Conservation (phyloP, 2,329 filamentous ascomycete genomes). For the Rosellinia necatrix region DNA sequence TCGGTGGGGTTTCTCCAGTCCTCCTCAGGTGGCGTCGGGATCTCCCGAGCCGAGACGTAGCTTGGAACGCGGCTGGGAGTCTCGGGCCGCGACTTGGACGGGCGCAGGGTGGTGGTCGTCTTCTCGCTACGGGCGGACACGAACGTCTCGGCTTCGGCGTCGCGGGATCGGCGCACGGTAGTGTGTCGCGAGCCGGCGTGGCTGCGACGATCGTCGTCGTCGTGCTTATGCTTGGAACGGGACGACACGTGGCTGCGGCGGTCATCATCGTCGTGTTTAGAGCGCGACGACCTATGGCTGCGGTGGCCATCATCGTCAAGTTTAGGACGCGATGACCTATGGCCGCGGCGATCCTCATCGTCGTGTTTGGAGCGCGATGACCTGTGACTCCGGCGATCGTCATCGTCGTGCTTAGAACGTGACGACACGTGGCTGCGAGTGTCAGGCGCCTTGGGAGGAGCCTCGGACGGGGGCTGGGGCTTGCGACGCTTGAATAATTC, state of each 20-base stretch:
- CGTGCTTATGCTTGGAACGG: too few species aligned
- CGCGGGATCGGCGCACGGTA: conserved; percentile 26
- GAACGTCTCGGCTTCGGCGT: conserved; percentile 50
- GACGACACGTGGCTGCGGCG: conserved; percentile 4
- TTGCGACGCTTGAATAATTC: conserved; percentile 16
- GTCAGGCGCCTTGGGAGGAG: conserved; percentile 7
- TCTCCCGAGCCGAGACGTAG: conserved; percentile 41
- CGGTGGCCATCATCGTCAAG: neutral
- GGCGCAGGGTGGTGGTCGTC: conserved; percentile 44
- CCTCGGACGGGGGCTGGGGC: neutral
- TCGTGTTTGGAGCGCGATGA: conserved; percentile 1
- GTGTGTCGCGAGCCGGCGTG: conserved; percentile 35
- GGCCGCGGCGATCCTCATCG: neutral
- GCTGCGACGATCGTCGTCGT: conserved; percentile 17
- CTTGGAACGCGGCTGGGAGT: conserved; percentile 34
- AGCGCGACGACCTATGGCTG: neutral
- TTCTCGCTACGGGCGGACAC: conserved; percentile 50
- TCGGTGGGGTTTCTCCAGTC: conserved; percentile 36
- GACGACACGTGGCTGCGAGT: conserved; percentile 21
- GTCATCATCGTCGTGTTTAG: neutral
- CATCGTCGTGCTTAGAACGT: conserved; percentile 4
- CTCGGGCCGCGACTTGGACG: conserved; percentile 22
- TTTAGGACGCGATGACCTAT: neutral
- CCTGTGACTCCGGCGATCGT: conserved; percentile 23
- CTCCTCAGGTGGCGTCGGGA: conserved; percentile 48